These are phyloP conservation scores for Corynascus novoguineensis DNA, from an alignment of 495 filamentous ascomycete species.

Conservation along the genomic window DNA sequence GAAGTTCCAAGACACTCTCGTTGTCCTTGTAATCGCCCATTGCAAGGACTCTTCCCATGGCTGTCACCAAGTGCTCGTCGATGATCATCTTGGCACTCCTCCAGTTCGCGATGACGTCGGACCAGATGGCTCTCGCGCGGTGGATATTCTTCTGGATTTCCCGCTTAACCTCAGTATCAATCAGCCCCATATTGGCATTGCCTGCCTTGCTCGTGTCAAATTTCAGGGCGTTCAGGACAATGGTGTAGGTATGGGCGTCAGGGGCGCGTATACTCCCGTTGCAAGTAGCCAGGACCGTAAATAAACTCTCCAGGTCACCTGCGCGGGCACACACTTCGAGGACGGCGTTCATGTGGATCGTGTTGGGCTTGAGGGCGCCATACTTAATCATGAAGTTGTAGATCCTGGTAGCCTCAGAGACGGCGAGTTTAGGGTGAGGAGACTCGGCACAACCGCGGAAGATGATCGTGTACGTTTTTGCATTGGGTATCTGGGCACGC, in stretches of 20 bases:
- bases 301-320: conserved; percentile 66
- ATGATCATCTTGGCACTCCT: conserved; percentile 57
- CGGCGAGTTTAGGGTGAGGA: conserved; percentile 44
- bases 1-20: conserved; percentile 63
- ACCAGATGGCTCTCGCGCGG: conserved; percentile 67
- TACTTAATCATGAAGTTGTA: conserved; percentile 66
- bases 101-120: conserved; percentile 72
- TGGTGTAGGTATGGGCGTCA: conserved; percentile 68
- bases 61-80: conserved; percentile 65
- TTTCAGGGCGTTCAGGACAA: conserved; percentile 67
- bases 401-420: conserved; percentile 58
- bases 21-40: conserved; percentile 50
- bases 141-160: conserved; percentile 39
- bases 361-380: conserved; percentile 55
- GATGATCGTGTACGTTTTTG: conserved; percentile 74
- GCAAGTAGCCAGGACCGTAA: conserved; percentile 63
- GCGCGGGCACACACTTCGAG: conserved; percentile 70
- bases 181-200: conserved; percentile 4
- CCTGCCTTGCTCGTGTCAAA: conserved; percentile 23
- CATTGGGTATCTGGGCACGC: conserved; percentile 64
- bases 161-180: conserved; percentile 22
- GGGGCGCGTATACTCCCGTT: conserved; percentile 55
- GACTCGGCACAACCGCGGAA: conserved; percentile 65
- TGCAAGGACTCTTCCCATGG: conserved; percentile 71
- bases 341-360: conserved; percentile 80